Evolutionary conservation across 768 basidiomycete genomes (phyloP).

Genomic region (Suillus bovinus): DNA sequence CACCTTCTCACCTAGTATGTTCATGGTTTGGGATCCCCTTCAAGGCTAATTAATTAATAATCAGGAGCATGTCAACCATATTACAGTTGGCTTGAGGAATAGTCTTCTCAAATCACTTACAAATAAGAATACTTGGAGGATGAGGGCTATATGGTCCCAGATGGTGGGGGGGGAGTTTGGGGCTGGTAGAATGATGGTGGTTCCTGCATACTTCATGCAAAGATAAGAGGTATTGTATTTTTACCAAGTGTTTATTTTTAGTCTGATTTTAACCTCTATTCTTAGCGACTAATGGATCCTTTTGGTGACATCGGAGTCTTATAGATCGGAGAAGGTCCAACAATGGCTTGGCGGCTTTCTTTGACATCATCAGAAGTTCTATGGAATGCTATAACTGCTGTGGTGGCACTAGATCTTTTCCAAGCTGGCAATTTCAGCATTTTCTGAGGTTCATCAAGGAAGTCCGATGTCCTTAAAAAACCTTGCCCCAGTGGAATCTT

Average conservation of each 20-base stretch:
- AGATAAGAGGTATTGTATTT: background rate
- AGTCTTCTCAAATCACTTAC: background rate
- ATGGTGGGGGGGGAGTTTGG: background rate
- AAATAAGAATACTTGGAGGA: background rate
- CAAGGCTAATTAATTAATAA: background rate
- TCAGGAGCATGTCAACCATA: background rate
- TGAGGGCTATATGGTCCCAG: background rate
- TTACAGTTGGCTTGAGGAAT: background rate
- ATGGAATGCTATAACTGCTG: background rate
- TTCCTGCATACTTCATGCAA: background rate
- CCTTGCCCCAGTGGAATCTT: background rate
- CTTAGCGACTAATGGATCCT: background rate
- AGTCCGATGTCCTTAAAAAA: background rate
- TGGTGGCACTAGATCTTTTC: background rate
- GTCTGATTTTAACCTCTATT: background rate
- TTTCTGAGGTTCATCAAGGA: background rate
- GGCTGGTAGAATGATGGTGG: background rate
- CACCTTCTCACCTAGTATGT: background rate
- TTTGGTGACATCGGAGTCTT: background rate
- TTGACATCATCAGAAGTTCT: conserved; percentile 1
- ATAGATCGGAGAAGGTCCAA: background rate
- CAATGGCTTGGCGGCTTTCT: background rate
- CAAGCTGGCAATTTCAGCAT: background rate
- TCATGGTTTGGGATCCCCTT: background rate
- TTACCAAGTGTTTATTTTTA: background rate